phyloP scores from a whole-genome alignment of 2,329 filamentous ascomycete genomes.

The Aspergillus ustus region DNA sequence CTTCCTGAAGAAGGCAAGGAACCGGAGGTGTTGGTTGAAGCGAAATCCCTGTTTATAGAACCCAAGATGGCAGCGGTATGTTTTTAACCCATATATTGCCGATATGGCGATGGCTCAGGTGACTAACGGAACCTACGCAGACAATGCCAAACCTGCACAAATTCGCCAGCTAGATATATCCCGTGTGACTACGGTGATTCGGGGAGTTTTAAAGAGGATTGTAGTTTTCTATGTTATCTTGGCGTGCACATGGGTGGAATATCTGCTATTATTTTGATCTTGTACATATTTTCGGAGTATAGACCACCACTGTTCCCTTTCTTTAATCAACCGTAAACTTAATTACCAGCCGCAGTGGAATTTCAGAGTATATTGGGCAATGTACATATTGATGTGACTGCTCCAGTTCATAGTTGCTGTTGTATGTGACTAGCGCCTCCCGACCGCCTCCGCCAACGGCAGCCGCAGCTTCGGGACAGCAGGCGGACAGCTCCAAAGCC shows the following conservation, averaged over 20 bases:
- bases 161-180: conserved; percentile 17
- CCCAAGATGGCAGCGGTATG: conserved; percentile 79
- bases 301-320: background rate
- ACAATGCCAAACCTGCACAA: conserved; percentile 33
- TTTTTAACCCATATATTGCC: conserved; percentile 27
- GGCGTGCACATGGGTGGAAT: conserved; percentile 17
- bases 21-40: conserved; percentile 75
- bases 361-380: background rate
- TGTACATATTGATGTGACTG: background rate
- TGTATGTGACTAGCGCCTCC: background rate
- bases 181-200: background rate
- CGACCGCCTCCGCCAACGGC: conserved; percentile 17
- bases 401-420: background rate
- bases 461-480: conserved; percentile 16
- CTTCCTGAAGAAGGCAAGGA: conserved; percentile 67
- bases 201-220: background rate
- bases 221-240: background rate
- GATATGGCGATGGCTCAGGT: background rate
- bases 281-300: conserved; percentile 11
- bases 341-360: background rate
- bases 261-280: background rate
- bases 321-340: background rate
- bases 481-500: conserved; percentile 15
- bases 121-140: conserved; percentile 19
- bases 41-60: conserved; percentile 84